Evolutionary conservation across 805 yeast species (phyloP), one percentile per base, ranked within the genome.

Genomic region (Hermanozyma aechmeae): DNA sequence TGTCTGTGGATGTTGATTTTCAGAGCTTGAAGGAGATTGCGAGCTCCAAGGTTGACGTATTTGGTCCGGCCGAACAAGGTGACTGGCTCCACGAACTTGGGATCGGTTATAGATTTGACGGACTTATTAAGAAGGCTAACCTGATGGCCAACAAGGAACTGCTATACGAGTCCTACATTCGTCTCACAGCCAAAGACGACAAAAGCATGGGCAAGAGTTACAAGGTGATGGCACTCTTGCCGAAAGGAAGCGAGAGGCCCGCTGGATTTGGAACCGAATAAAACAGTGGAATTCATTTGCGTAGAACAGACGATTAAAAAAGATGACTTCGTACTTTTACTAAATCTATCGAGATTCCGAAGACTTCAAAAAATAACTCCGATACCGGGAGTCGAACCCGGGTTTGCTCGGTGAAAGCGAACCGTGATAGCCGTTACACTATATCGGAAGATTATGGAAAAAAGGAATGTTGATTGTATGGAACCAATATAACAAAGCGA

Each of bases 311-410:
- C n/a, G n/a, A n/a, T n/a, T n/a, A n/a, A n/a, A n/a, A n/a, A n/a
- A n/a, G n/a, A n/a, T 25, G 18, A 25, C 14, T 16, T 15, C 8
- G 13, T 16, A n/a, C 6, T 8, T 11, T 10, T 5, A 15, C 20
- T 21, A 24, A n/a, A 24, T 14, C 5, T 17, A 11, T 13, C 15
- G 17, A 13, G 13, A 11, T 11, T 17, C 16, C 15, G 17, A 24
- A 25, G 20, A 19, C 23, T 8, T 8, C 9, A 30, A 37, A 46
- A 43, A 34, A 34, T 37, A 34, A 34, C 69, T 75, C 82, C 82
- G 80, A 73, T 73, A 67, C 83, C 79, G 82, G 82, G 82, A 74
- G 80, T 76, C 80, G 82, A 76, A 76, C 82, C 81, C 82, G 79
- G 77, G 74, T 67, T 61, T 75, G 78, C 80, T 72, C 80, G 79